Percentiles rank a stretch among this genome's conserved stretches.
These are phyloP conservation scores for Tuctoria greenei DNA, from an alignment of 176 grass and related monocot species.

Conservation along the genomic window DNA sequence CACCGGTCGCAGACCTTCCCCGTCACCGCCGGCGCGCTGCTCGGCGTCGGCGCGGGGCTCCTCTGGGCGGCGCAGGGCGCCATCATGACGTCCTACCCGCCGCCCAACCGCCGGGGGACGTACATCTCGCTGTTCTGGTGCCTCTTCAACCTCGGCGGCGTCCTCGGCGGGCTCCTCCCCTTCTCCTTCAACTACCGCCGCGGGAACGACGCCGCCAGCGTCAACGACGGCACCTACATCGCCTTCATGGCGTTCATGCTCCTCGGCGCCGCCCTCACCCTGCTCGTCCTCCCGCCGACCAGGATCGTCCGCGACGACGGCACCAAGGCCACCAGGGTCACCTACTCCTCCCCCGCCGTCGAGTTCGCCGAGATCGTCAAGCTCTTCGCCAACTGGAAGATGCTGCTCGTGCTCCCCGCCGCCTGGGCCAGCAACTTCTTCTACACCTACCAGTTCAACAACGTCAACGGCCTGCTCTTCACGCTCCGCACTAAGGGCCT, in stretches of 20 bases:
- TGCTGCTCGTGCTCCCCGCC: slow-evolving; percentile 81
- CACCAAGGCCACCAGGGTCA: slow-evolving; percentile 41
- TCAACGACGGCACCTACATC: slow-evolving; percentile 78
- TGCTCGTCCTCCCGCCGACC: slow-evolving; percentile 48
- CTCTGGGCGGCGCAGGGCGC: slow-evolving; percentile 92
- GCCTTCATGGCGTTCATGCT: slow-evolving; percentile 90
- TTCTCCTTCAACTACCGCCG: slow-evolving; percentile 76
- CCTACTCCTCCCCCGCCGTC: slow-evolving; percentile 48
- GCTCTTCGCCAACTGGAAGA: slow-evolving; percentile 80
- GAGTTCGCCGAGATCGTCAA: slow-evolving; percentile 55
- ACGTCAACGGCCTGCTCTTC: slow-evolving; percentile 84
- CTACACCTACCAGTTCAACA: slow-evolving; percentile 98
- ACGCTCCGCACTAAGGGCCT: slow-evolving; percentile 71
- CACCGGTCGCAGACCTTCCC: slow-evolving; percentile 49
- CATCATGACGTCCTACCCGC: slow-evolving; percentile 90
- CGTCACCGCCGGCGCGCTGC: slow-evolving; percentile 59
- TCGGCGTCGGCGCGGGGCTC: slow-evolving; percentile 77
- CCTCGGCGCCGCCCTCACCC: slow-evolving; percentile 48
- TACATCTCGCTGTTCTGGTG: slow-evolving; percentile 97
- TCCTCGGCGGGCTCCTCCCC: slow-evolving; percentile 87
- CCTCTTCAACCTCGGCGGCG: slow-evolving; percentile 94
- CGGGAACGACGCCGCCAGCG: slow-evolving; percentile 22
- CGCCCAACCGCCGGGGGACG: slow-evolving; percentile 54
- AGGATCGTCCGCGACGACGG: slow-evolving; percentile 80
- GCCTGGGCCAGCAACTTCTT: slow-evolving; percentile 97